Evolutionary conservation across 345 rosid genomes (phyloP).

Genomic region (Arabidopsis arenosa): DNA sequence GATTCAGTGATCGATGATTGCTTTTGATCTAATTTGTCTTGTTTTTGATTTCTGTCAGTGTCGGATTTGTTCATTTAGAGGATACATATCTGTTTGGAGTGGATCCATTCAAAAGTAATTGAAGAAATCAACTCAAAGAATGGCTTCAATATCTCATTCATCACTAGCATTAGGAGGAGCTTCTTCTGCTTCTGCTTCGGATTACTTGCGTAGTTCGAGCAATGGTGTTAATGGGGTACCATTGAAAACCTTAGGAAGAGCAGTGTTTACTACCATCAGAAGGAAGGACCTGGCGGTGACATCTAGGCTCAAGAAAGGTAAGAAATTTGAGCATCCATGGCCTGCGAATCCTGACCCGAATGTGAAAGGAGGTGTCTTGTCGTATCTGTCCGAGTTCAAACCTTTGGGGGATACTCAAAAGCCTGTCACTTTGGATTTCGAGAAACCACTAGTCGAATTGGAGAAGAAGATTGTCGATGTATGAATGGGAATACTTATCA

Average conservation of each 20-base stretch:
- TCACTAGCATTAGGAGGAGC: constrained; percentile 55
- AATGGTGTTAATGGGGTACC: constrained; percentile 61
- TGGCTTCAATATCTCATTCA: constrained; percentile 71
- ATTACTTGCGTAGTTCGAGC: constrained; percentile 77
- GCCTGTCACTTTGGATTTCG: constrained; percentile 86
- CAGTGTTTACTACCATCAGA: constrained; percentile 42
- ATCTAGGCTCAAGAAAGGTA: constrained; percentile 74
- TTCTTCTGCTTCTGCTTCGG: constrained; percentile 74
- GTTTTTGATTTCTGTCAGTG: not conserved
- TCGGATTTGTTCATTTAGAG: constrained; percentile 20
- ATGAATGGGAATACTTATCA: constrained; percentile 21
- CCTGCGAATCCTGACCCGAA: constrained; percentile 91
- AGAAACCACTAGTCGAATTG: constrained; percentile 80
- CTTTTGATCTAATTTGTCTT: constrained; percentile 10
- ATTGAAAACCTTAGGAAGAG: constrained; percentile 60
- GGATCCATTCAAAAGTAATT: constrained; percentile 26
- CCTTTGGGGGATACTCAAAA: constrained; percentile 73
- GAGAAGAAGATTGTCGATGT: constrained; percentile 92
- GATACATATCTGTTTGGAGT: constrained; percentile 38
- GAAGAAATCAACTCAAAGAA: constrained; percentile 39
- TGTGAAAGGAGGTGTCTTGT: constrained; percentile 84
- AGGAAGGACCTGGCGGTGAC: constrained; percentile 49
- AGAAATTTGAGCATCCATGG: constrained; percentile 96
- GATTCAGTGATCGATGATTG: constrained; percentile 23
- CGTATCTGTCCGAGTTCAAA: constrained; percentile 81